A percentile compares a stretch with the other conserved stretches of the same genome.
phyloP scores from a whole-genome alignment of 1,139 yeast genomes.

The Sugiyamaella novakii region DNA sequence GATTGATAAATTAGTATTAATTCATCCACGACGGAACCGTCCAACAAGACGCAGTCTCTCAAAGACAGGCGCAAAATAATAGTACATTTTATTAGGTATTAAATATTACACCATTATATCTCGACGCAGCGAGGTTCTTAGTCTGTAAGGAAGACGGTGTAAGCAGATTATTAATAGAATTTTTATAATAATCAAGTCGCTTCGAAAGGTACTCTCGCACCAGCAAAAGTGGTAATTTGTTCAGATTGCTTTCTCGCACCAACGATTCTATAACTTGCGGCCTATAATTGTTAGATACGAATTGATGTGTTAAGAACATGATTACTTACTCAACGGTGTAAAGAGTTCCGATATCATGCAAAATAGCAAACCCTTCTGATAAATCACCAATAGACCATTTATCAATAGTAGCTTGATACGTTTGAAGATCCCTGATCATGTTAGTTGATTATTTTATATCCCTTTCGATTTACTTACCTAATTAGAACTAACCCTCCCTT shows the following conservation, averaged over 20 bases:
- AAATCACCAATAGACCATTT: slow-evolving; percentile 67
- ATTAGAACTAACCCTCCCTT: slow-evolving; percentile 86
- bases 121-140: slow-evolving; percentile 9
- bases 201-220: slow-evolving; percentile 70
- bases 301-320: not conserved
- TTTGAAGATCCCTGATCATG: slow-evolving; percentile 61
- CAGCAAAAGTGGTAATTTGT: slow-evolving; percentile 64
- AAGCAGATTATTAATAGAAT: slow-evolving; percentile 53
- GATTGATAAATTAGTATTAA: no score
- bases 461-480: no score
- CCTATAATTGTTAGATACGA: slow-evolving; percentile 26
- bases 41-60: no score
- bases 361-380: slow-evolving; percentile 66
- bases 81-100: no score
- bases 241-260: slow-evolving; percentile 79
- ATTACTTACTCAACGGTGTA: slow-evolving; percentile 67
- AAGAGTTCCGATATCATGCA: slow-evolving; percentile 81
- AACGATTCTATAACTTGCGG: slow-evolving; percentile 73
- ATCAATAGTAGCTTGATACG: slow-evolving; percentile 74
- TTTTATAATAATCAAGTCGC: slow-evolving; percentile 64
- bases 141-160: slow-evolving; percentile 13
- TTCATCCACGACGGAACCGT: no score
- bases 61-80: no score
- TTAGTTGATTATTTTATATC: no score
- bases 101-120: no score